Base-by-base conservation (phyloP, 1,284 basidiomycete species). In the Heterobasidion parviporum region DNA sequence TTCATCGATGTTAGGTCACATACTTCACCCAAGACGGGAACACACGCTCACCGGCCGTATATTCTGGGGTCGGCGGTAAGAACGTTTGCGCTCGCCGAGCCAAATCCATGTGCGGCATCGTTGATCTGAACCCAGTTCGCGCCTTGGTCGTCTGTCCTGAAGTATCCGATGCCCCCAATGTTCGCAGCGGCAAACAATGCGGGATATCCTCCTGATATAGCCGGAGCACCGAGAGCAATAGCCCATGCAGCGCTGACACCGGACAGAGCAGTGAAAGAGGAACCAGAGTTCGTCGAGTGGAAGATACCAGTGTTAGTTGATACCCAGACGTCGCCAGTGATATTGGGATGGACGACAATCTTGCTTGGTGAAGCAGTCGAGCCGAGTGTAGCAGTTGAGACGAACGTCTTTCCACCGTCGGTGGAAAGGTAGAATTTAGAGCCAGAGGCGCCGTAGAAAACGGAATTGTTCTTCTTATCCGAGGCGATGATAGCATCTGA, bases 51-150 rank as follows among this genome's bases (percentile, higher is more conserved):
- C 80, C 80, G 74, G 48, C 79, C 78, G 61, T 82, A 82, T 18
- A 76, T 71, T 53, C 78, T 72, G 8, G 74, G 74, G 61, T 85
- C 82, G 12, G 74, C 83, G 14, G 80, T 72, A 12, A 85, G 58
- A 36, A 71, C 66, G 61, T 80, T 81, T 20, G 76, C 63, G 50
- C 68, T 65, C n/a, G 71, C 76, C 32, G 75, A 73, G 26, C 78
- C 82, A 60, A 86, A 85, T 14, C 83, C 82, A 65, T 83, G 80
- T 4, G 72, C 65, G 36, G 74, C 78, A 61, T 85, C 82, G 63
- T 82, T 81, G 57, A 85, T 82, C 67, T 79, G 72, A 2, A 81
- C 74, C 83, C 82, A 85, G 61, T 74, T 81, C 10, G 70, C 71
- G 52, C 82, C 83, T 32, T 67, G 66, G 62, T 86, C 76, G 62